These are phyloP conservation scores for Nitzschia sp. DNA, from an alignment of 108 stramenopile genomes.

Conservation along the genomic window DNA sequence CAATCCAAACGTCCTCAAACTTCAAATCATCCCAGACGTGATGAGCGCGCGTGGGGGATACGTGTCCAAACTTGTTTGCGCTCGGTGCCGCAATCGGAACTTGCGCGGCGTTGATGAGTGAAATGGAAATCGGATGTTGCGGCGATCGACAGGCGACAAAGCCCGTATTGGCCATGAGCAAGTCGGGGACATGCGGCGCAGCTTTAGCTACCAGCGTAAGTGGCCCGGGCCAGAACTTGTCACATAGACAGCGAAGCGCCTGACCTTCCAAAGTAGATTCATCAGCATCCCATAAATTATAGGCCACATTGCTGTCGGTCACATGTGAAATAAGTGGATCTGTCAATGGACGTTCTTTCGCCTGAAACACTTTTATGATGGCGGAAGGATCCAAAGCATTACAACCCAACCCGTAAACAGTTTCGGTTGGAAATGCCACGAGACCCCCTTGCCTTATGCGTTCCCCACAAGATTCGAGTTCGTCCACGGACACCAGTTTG, in stretches of 20 bases:
- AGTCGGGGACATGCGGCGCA: conserved; percentile 64
- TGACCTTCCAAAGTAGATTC: conserved; percentile 43
- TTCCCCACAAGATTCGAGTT: conserved; percentile 56
- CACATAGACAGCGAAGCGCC: conserved; percentile 53
- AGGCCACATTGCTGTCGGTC: conserved; percentile 50
- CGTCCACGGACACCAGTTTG: conserved; percentile 19
- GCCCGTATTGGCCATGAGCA: conserved; percentile 92
- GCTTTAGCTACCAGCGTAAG: conserved; percentile 90
- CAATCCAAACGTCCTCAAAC: conserved; percentile 81
- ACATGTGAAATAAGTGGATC: conserved; percentile 99
- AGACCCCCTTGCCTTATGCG: conserved; percentile 70
- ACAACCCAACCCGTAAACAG: conserved; percentile 98
- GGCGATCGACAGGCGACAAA: conserved; percentile 97
- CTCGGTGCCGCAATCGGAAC: conserved; percentile 98
- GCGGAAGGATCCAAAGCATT: conserved; percentile 90
- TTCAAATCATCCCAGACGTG: conserved; percentile 97
- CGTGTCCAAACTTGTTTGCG: conserved; percentile 98
- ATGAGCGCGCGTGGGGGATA: conserved; percentile 88
- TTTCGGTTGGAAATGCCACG: conserved; percentile 95
- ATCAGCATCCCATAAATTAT: conserved; percentile 69
- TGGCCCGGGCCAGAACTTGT: conserved; percentile 93
- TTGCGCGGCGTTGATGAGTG: conserved; percentile 70
- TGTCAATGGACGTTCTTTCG: conserved; percentile 92
- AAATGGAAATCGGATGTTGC: conserved; percentile 83
- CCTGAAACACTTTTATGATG: conserved; percentile 87